Conservation (phyloP, 1,139 yeast genomes). For the Magnusiomyces magnusii region DNA sequence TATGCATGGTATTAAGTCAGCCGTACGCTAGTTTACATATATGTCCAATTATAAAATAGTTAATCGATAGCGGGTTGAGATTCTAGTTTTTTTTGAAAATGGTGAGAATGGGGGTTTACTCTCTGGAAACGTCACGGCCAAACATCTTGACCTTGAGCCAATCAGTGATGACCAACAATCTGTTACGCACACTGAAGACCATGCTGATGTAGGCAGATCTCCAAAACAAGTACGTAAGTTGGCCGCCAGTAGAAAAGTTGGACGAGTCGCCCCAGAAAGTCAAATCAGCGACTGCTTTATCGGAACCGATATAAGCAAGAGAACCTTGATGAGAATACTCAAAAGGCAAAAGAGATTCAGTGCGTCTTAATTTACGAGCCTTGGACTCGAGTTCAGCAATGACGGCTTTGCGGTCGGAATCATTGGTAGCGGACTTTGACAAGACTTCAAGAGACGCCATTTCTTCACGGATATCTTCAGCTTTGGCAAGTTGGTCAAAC, state of each 20-base stretch:
- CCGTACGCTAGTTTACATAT: not conserved
- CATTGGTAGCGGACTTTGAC: constrained; percentile 32
- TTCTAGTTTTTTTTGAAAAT: too few relatives aligned
- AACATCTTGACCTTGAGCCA: constrained; percentile 82
- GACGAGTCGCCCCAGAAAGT: constrained; percentile 69
- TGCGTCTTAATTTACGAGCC: constrained; percentile 41
- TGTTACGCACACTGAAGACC: constrained; percentile 86
- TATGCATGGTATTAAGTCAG: constrained; percentile 29
- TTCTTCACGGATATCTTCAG: constrained; percentile 40
- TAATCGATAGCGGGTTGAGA: too few relatives aligned
- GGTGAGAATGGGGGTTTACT: too few relatives aligned
- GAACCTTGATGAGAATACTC: constrained; percentile 58
- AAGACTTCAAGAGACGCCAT: constrained; percentile 36
- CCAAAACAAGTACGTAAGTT: constrained; percentile 87
- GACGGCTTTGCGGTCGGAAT: constrained; percentile 30
- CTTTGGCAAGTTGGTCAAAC: constrained; percentile 39
- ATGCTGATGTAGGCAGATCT: constrained; percentile 86
- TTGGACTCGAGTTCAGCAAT: constrained; percentile 34
- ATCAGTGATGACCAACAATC: constrained; percentile 73
- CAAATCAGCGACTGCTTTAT: constrained; percentile 89
- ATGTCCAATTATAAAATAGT: too few relatives aligned
- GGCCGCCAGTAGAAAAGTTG: constrained; percentile 76
- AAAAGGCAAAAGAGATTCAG: constrained; percentile 67
- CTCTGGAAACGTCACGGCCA: constrained; percentile 67
- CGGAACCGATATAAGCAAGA: constrained; percentile 69